Base-by-base conservation (phyloP, 805 yeast species). In the Wickerhamomyces queroliae region DNA sequence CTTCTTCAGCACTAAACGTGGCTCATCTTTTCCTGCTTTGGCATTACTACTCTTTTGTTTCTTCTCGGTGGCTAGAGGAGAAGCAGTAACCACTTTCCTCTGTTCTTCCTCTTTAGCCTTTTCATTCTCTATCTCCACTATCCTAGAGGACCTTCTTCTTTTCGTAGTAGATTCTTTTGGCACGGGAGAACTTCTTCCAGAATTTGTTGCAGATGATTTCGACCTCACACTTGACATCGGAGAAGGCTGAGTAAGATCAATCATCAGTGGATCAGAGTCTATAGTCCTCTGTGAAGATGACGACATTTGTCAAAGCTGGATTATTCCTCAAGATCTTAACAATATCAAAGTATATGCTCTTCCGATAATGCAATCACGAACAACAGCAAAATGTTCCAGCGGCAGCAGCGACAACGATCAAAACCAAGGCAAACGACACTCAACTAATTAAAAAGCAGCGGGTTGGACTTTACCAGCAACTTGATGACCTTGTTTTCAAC, bases 91-190 rank as follows among this genome's bases (percentile, higher is more conserved):
- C 32, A 15, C 32, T 29, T 16, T 16, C 7, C 8, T 18, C 16
- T 16, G n/a, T 16, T 18, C 31, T 35, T 25, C 20, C 22, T 35
- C 24, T 33, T 23, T 16, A 22, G 6, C 21, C 11, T 20, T 21
- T 4, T 25, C 33, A 16, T 27, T 20, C 5, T 35, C 37, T 33
- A 33, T 19, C 13, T 34, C 37, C 8, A 26, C 21, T 10, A 44
- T 27, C 19, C 47, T 41, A 11, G n/a, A 33, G 11, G 47, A 44
- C 19, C 42, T 20, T 22, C 47, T 41, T 25, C 39, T 41, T 3
- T 22, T n/a, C 5, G 10, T 17, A 8, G 12, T 21, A 3, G 40
- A 15, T 4, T 39, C 36, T 7, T 22, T 12, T 4, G 21, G 19
- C 7, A 29, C 22, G 4, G 44, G 40, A 4, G 44, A 41, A 19